phyloP scores from a whole-genome alignment of 116 monocot species.

The Phalaenopsis hybrid region DNA sequence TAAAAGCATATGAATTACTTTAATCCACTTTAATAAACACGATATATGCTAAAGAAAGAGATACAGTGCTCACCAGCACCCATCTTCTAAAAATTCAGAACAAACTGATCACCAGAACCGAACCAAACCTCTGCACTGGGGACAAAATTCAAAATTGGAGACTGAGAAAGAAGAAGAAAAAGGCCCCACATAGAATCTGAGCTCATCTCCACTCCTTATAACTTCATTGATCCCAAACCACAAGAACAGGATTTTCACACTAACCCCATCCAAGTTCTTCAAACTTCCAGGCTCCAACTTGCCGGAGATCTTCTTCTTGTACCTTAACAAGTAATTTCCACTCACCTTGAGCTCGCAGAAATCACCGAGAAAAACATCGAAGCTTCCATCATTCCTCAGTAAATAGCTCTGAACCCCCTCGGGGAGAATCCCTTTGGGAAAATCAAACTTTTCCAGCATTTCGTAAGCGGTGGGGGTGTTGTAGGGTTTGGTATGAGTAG shows the following conservation, averaged over 20 bases:
- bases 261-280: slow-evolving; percentile 39
- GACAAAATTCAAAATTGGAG: slow-evolving; percentile 37
- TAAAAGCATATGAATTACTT: neutral
- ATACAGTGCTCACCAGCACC: neutral
- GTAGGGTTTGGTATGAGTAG: neutral
- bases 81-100: neutral
- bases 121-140: slow-evolving; percentile 26
- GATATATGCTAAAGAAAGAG: neutral
- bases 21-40: neutral
- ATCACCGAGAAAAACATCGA: slow-evolving; percentile 35
- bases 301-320: slow-evolving; percentile 39
- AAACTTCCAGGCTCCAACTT: slow-evolving; percentile 18
- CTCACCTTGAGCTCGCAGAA: slow-evolving; percentile 43
- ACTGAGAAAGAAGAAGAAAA: slow-evolving; percentile 39
- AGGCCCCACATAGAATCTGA: slow-evolving; percentile 44
- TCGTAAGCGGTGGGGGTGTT: slow-evolving; percentile 33
- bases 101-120: neutral
- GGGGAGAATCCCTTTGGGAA: slow-evolving; percentile 59
- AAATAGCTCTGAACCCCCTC: slow-evolving; percentile 46
- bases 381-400: slow-evolving; percentile 35
- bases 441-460: slow-evolving; percentile 24
- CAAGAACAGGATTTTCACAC: slow-evolving; percentile 40
- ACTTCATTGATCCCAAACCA: slow-evolving; percentile 46
- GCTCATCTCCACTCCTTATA: slow-evolving; percentile 25
- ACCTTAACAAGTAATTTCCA: slow-evolving; percentile 34